phyloP scores from a whole-genome alignment of 768 basidiomycete genomes.

The Mycena haematopus region DNA sequence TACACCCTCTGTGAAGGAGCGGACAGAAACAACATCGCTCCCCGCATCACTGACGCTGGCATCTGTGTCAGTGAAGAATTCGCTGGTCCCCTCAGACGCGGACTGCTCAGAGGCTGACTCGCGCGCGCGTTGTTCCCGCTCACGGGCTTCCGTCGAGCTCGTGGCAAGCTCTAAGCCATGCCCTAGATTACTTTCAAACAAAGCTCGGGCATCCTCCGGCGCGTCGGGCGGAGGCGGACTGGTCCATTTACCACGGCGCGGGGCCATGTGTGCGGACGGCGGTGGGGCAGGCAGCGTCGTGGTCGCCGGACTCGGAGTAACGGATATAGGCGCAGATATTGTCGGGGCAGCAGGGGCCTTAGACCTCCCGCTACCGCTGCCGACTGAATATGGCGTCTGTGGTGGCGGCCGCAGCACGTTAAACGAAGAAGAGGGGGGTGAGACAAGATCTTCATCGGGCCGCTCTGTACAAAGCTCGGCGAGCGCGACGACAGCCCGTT shows the following conservation, averaged over 20 bases:
- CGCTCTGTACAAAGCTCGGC: slow-evolving; percentile 94
- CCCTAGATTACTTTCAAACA: slow-evolving; percentile 74
- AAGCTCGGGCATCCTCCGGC: slow-evolving; percentile 64
- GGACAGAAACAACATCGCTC: slow-evolving; percentile 74
- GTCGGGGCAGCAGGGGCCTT: slow-evolving; percentile 50
- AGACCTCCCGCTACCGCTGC: slow-evolving; percentile 63
- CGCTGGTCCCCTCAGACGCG: slow-evolving; percentile 64
- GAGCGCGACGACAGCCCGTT: slow-evolving; percentile 80
- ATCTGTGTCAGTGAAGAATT: slow-evolving; percentile 72
- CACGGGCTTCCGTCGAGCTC: slow-evolving; percentile 59
- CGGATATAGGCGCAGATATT: slow-evolving; percentile 45
- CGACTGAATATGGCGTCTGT: slow-evolving; percentile 74
- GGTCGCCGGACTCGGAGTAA: slow-evolving; percentile 37
- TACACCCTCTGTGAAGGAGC: slow-evolving; percentile 65
- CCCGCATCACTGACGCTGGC: slow-evolving; percentile 66
- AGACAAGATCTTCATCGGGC: slow-evolving; percentile 66
- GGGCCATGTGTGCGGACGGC: slow-evolving; percentile 72
- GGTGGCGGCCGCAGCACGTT: slow-evolving; percentile 59
- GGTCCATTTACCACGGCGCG: slow-evolving; percentile 82
- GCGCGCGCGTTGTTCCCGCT: slow-evolving; percentile 37
- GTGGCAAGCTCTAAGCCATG: slow-evolving; percentile 74
- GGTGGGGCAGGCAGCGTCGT: slow-evolving; percentile 54
- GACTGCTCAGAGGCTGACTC: slow-evolving; percentile 41
- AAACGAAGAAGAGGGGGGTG: slow-evolving; percentile 48
- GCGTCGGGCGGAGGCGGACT: slow-evolving; percentile 85